Evolutionary conservation across 371 early-diverging fungal species (phyloP).

Genomic region (Racocetra persica): DNA sequence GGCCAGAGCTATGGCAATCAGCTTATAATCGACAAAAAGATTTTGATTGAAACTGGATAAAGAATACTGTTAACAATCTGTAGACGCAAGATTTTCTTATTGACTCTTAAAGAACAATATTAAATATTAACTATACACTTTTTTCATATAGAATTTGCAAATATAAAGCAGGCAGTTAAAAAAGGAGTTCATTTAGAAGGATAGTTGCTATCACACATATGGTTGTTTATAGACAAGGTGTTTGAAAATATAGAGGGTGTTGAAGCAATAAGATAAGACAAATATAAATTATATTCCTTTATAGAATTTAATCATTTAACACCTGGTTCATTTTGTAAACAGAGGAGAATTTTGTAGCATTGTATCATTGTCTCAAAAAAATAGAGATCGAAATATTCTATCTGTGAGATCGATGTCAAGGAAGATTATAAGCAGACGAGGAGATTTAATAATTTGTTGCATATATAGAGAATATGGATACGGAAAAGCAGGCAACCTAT

Average conservation of each 20-base stretch:
- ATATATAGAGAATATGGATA: constrained; percentile 12
- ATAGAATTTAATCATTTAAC: constrained; percentile 9
- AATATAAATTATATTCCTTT: constrained; percentile 15
- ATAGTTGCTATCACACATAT: constrained; percentile 29
- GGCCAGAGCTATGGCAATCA: constrained; percentile 9
- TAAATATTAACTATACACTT: constrained; percentile 31
- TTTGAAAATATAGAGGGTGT: constrained; percentile 42
- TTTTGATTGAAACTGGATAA: constrained; percentile 21
- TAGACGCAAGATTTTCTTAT: constrained; percentile 29
- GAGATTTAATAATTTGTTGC: constrained; percentile 32
- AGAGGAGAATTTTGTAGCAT: constrained; percentile 36
- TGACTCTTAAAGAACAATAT: constrained; percentile 11
- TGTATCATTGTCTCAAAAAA: constrained; percentile 11
- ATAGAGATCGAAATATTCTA: not conserved
- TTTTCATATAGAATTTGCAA: constrained; percentile 12
- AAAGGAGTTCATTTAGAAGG: constrained; percentile 30
- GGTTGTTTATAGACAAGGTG: constrained; percentile 41
- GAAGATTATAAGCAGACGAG: constrained; percentile 19
- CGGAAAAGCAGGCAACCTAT: not conserved
- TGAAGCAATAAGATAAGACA: constrained; percentile 33
- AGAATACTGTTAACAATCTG: constrained; percentile 31
- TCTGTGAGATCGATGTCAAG: not conserved
- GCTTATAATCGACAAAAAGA: constrained; percentile 16
- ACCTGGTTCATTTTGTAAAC: constrained; percentile 23
- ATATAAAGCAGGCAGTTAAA: constrained; percentile 33